Base-by-base conservation (phyloP, 495 filamentous ascomycete genomes). In the Hypomontagnella monticulosa region DNA sequence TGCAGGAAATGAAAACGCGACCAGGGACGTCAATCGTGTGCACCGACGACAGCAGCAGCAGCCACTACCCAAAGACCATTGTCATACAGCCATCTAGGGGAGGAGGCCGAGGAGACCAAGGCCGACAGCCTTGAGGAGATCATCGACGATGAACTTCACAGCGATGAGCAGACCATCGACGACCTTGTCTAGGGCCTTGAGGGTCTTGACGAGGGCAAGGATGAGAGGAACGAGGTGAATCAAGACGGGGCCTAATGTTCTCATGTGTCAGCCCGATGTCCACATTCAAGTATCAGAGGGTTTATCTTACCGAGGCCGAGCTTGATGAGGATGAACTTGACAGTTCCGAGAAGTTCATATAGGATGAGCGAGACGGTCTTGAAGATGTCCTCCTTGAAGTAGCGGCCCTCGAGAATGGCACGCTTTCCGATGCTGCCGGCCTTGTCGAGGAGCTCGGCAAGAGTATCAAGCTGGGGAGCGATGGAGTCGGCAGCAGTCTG, bases 241-340 rank as follows among this genome's bases (percentile, higher is more conserved):
- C 23, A 79, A 63, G 47, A 79, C 70, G 44, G 70, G 74, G 47
- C 64, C 76, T 72, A 9, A 12, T 20, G 12, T 58, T 41, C n/a
- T 46, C 33, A 27, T n/a, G 6, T 71, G 38, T 64, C 11, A 46
- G 57, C 42, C 55, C 40, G 15, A 19, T 20, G 14, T 40, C 7
- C 15, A 19, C 32, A n/a, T 7, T 0, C 11, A 12, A 43, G 10
- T 41, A n/a, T 8, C 15, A 16, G 9, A 15, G 1, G 1, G 16
- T 15, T 49, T 33, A 38, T 69, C 73, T 49, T 71, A 79, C 75
- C 74, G 19, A 79, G 70, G 20, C 75, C 75, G 8, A 78, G 66
- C 74, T 79, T 78, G 53, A 73, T 61, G 27, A 78, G 66, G 34
- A 77, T 65, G 19, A 73, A 66, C 70, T 74, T 77, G 15, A 78